Evolutionary conservation across 345 rosid genomes (phyloP).

Genomic region (Boechera divaricarpa): DNA sequence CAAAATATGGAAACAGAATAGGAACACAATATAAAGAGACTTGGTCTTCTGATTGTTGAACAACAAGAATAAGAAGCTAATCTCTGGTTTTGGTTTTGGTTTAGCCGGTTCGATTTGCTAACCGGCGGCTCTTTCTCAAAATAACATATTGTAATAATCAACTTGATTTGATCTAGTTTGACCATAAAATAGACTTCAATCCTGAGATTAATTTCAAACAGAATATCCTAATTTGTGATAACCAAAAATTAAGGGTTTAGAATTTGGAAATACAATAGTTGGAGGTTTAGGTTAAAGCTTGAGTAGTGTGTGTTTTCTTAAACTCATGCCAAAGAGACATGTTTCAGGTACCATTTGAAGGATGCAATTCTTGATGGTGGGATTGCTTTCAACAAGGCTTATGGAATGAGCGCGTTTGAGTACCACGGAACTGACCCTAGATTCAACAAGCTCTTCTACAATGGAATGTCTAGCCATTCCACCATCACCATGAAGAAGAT

Average conservation of each 20-base stretch:
- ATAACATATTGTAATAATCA: not conserved
- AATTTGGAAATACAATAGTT: not conserved
- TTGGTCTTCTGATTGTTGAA: conserved; percentile 1
- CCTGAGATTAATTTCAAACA: not conserved
- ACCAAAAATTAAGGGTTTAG: not conserved
- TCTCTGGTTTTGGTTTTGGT: conserved; percentile 2
- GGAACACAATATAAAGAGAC: not conserved
- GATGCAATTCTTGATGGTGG: conserved; percentile 84
- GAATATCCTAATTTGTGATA: not conserved
- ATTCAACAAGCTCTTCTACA: conserved; percentile 78
- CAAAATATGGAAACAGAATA: not conserved
- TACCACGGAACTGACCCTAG: conserved; percentile 74
- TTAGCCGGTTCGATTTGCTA: not conserved
- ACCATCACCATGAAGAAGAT: conserved; percentile 74
- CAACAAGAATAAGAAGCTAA: not conserved
- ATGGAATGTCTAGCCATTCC: conserved; percentile 77
- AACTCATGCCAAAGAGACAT: conserved; percentile 24
- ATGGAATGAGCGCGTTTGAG: conserved; percentile 80
- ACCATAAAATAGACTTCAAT: not conserved
- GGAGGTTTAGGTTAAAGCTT: not conserved
- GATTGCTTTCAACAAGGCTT: conserved; percentile 78
- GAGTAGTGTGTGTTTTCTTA: not conserved
- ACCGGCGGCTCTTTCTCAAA: not conserved
- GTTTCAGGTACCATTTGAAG: conserved; percentile 71
- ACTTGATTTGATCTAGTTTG: conserved; percentile 4